Conservation (phyloP, 2,329 filamentous ascomycete genomes). For the Arthroderma uncinatum region DNA sequence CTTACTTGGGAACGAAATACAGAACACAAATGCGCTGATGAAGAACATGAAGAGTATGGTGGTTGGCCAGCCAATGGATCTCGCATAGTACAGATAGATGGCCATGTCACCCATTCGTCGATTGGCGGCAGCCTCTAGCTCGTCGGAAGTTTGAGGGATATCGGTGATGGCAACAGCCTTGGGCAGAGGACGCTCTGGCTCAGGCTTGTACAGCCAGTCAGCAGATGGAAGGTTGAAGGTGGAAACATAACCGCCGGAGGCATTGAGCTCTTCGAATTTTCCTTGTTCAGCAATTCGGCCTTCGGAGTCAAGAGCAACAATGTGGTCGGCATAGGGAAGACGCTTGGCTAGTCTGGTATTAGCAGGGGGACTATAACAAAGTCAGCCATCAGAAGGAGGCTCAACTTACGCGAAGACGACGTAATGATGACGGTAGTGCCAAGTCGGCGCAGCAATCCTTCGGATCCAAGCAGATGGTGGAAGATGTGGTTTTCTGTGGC, state of each 20-base stretch:
- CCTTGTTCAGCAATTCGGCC: conserved; percentile 36
- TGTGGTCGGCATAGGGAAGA: conserved; percentile 34
- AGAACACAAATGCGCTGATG: conserved; percentile 30
- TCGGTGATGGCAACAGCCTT: not conserved
- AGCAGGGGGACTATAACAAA: not conserved
- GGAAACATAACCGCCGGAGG: conserved; percentile 31
- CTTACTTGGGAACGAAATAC: conserved; percentile 33
- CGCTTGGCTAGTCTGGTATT: conserved; percentile 24
- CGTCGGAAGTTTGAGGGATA: conserved; percentile 12
- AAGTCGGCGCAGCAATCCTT: conserved; percentile 37
- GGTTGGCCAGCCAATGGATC: conserved; percentile 29
- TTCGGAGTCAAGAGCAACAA: conserved; percentile 30
- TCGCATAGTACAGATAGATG: conserved; percentile 34
- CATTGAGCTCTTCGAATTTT: conserved; percentile 27
- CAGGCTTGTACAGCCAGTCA: conserved; percentile 21
- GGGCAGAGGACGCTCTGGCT: conserved; percentile 8
- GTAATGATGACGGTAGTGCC: conserved; percentile 32
- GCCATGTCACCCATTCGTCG: conserved; percentile 32
- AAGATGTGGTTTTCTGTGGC: conserved; percentile 41
- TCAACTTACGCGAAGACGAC: conserved; percentile 25
- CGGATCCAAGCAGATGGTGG: conserved; percentile 35
- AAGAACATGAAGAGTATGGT: conserved; percentile 28
- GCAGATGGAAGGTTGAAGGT: conserved; percentile 27
- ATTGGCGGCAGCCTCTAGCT: conserved; percentile 21
- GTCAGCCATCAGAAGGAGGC: not conserved